A percentile compares a stretch with the other conserved stretches of the same genome.
Evolutionary conservation across 805 yeast species (phyloP).

Genomic region (Ogataea pilisensis): DNA sequence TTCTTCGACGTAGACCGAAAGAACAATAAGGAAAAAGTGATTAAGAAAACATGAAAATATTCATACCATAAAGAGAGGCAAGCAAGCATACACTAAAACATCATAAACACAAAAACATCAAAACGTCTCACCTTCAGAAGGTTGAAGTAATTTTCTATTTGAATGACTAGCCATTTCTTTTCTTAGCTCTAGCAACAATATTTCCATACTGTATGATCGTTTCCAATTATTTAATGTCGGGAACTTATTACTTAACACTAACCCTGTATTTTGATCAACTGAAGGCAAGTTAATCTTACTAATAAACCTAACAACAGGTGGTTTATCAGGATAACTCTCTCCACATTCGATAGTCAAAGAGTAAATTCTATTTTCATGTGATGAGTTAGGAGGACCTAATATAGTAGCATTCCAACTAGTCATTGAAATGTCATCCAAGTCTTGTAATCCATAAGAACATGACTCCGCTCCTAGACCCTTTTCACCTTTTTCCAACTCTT

Average conservation of each 20-base stretch:
- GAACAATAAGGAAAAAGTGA: background rate
- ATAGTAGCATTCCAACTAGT: conserved; percentile 98
- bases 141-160: conserved; percentile 85
- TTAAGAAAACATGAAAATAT: background rate
- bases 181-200: conserved; percentile 82
- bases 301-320: conserved; percentile 78
- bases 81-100: no score
- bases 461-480: conserved; percentile 97
- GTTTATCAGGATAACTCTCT: conserved; percentile 77
- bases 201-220: conserved; percentile 88
- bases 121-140: conserved; percentile 75
- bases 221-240: conserved; percentile 81
- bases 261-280: conserved; percentile 64
- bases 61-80: no score
- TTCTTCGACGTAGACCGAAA: background rate
- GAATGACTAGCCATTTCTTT: conserved; percentile 82
- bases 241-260: conserved; percentile 49
- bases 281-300: conserved; percentile 89
- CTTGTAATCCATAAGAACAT: conserved; percentile 90
- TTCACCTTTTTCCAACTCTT: conserved; percentile 97
- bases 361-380: conserved; percentile 91
- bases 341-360: conserved; percentile 80
- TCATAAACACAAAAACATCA: no score
- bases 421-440: conserved; percentile 88
- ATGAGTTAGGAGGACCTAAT: conserved; percentile 82